These are phyloP conservation scores for Reutealis trisperma DNA, from an alignment of 345 rosid genomes.

Conservation along the genomic window DNA sequence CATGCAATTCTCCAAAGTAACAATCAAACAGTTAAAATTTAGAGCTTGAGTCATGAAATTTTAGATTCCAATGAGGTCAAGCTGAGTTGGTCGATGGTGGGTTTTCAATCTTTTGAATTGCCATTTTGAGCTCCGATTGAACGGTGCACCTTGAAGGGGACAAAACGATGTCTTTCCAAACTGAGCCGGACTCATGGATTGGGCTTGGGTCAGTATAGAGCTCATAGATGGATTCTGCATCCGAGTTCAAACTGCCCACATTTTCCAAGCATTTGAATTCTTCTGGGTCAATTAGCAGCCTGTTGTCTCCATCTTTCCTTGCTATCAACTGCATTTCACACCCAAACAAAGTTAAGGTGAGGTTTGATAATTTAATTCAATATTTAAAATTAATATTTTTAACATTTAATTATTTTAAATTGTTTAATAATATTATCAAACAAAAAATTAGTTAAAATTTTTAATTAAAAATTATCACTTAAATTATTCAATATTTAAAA, in stretches of 20 bases:
- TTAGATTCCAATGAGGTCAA: background rate
- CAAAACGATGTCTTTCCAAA: slow-evolving; percentile 60
- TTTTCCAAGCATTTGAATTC: slow-evolving; percentile 47
- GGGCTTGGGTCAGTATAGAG: slow-evolving; percentile 52
- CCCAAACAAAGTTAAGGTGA: too few relatives aligned
- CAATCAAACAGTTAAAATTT: background rate
- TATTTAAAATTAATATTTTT: too few relatives aligned
- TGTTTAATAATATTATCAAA: too few relatives aligned
- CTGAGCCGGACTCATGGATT: slow-evolving; percentile 49
- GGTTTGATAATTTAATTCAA: too few relatives aligned
- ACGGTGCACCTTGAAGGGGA: slow-evolving; percentile 45
- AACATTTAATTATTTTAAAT: too few relatives aligned
- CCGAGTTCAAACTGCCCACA: slow-evolving; percentile 48
- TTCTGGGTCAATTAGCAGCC: slow-evolving; percentile 65
- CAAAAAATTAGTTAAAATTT: too few relatives aligned
- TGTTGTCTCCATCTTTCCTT: slow-evolving; percentile 72
- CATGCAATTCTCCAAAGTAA: too few relatives aligned
- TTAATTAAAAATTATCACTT: too few relatives aligned
- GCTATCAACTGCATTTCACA: slow-evolving; percentile 62
- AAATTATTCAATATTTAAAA: too few relatives aligned
- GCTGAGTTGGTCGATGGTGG: background rate
- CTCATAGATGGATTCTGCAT: slow-evolving; percentile 67
- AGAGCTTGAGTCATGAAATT: too few relatives aligned
- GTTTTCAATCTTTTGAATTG: slow-evolving; percentile 49
- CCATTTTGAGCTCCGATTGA: slow-evolving; percentile 44